Percentiles rank a stretch among this genome's conserved stretches.
These are phyloP conservation scores for Leccinum rimulosum DNA, from an alignment of 768 basidiomycete genomes.

Conservation along the genomic window DNA sequence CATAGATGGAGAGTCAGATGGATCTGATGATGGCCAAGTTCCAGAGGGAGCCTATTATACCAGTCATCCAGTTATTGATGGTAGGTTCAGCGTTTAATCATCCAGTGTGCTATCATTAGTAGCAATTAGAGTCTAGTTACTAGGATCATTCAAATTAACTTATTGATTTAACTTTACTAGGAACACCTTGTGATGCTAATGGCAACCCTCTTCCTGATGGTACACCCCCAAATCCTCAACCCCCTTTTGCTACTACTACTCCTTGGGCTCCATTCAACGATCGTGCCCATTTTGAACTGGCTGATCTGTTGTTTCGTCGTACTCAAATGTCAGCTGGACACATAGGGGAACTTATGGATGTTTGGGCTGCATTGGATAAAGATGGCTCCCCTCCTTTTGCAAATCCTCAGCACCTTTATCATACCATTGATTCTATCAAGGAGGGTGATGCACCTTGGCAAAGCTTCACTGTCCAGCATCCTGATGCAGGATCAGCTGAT, in stretches of 20 bases:
- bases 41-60: neutral
- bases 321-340: neutral
- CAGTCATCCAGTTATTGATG: neutral
- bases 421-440: neutral
- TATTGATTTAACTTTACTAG: neutral
- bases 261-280: neutral
- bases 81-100: neutral
- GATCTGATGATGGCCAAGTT: neutral
- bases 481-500: neutral
- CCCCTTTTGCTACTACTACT: neutral
- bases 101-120: too few relatives aligned
- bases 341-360: neutral
- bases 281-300: neutral
- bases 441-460: neutral
- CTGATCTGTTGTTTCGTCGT: neutral
- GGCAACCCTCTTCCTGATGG: neutral
- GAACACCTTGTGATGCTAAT: neutral
- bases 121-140: too few relatives aligned
- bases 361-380: neutral
- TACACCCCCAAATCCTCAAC: neutral
- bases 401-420: neutral
- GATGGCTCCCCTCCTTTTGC: neutral
- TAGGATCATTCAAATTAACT: too few relatives aligned
- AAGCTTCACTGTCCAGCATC: neutral
- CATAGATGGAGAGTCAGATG: neutral